Evolutionary conservation across 805 yeast genomes (phyloP).

Genomic region (Ogataea ganodermae): DNA sequence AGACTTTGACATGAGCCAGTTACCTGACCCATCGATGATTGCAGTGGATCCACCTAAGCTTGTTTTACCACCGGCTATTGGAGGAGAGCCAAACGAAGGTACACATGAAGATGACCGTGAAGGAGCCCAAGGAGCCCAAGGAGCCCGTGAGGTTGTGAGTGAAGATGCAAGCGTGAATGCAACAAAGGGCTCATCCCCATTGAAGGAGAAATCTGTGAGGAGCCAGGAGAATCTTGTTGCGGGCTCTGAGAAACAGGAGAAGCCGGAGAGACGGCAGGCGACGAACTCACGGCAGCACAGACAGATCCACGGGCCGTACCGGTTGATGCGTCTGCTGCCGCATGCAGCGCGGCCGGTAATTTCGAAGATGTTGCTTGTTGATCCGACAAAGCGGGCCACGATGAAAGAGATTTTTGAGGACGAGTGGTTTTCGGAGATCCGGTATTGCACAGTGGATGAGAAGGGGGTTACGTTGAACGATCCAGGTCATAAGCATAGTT

Average conservation of each 20-base stretch:
- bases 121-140: too few species aligned
- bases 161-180: not conserved
- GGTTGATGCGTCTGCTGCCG: conserved; percentile 77
- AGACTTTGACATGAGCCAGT: conserved; percentile 38
- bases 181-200: not conserved
- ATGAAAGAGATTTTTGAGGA: conserved; percentile 65
- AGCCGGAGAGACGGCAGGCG: conserved; percentile 39
- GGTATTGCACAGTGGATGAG: conserved; percentile 56
- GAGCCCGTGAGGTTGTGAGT: too few species aligned
- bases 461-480: conserved; percentile 44
- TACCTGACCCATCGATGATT: conserved; percentile 32
- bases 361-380: conserved; percentile 63
- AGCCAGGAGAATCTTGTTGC: not conserved
- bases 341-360: conserved; percentile 81
- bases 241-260: conserved; percentile 17
- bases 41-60: conserved; percentile 24
- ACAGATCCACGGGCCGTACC: conserved; percentile 79
- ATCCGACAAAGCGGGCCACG: conserved; percentile 63
- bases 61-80: not conserved
- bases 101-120: too few species aligned
- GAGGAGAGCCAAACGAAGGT: not conserved
- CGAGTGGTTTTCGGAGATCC: conserved; percentile 68
- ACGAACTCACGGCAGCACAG: conserved; percentile 41
- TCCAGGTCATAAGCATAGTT: conserved; percentile 52
- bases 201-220: not conserved